Conservation (phyloP, 1,139 yeast species). For the Kurtzmaniella quercitrusa region DNA sequence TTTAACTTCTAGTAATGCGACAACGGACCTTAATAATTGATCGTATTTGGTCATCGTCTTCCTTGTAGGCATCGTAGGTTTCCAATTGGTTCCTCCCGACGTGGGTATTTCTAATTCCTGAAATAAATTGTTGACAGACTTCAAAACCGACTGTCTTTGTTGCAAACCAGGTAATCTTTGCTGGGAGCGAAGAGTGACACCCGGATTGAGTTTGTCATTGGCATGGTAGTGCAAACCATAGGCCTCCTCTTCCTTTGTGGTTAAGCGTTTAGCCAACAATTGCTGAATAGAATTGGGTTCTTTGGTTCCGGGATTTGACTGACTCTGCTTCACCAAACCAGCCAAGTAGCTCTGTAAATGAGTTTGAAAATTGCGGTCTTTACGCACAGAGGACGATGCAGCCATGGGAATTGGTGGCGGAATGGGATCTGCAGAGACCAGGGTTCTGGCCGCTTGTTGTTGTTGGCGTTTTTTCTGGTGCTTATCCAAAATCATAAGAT, state of each 20-base stretch:
- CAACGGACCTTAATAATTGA: conserved; percentile 66
- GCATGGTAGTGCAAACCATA: conserved; percentile 82
- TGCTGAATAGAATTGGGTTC: conserved; percentile 41
- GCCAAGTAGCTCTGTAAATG: conserved; percentile 44
- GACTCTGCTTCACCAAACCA: conserved; percentile 36
- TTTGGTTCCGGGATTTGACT: conserved; percentile 21
- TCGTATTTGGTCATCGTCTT: conserved; percentile 79
- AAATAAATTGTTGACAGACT: conserved; percentile 67
- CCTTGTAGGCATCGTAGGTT: conserved; percentile 88
- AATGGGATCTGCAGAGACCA: conserved; percentile 38
- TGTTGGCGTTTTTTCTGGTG: conserved; percentile 41
- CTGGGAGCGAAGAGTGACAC: conserved; percentile 76
- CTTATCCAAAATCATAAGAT: conserved; percentile 75
- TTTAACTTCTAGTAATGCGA: conserved; percentile 75
- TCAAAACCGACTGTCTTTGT: conserved; percentile 60
- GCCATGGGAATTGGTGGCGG: conserved; percentile 59
- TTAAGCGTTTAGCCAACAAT: conserved; percentile 51
- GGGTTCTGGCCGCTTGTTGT: conserved; percentile 27
- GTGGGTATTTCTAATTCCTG: conserved; percentile 78
- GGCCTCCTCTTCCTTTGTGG: conserved; percentile 77
- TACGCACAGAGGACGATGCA: conserved; percentile 49
- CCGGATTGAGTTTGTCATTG: conserved; percentile 67
- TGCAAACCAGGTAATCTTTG: conserved; percentile 45
- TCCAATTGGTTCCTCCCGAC: conserved; percentile 47
- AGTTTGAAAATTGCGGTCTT: conserved; percentile 51